Conservation (phyloP, 768 basidiomycete species). For the Butyriboletus loyo region DNA sequence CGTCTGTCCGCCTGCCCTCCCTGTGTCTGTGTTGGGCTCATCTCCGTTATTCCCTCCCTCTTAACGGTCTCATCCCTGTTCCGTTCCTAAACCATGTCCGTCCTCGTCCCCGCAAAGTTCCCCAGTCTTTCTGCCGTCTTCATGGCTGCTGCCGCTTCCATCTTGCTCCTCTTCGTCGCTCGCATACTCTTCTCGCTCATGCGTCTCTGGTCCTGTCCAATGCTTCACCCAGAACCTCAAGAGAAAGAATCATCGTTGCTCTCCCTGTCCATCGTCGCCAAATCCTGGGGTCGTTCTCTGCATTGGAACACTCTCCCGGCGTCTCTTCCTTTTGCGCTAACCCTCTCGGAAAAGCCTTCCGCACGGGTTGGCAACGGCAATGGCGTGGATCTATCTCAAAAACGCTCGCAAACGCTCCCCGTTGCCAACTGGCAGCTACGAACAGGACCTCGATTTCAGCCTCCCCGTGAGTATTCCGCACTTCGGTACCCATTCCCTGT, state of each 20-base stretch:
- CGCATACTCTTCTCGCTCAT: constrained; percentile 27
- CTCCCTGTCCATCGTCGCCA: not conserved
- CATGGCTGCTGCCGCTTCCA: constrained; percentile 30
- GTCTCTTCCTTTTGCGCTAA: constrained; percentile 27
- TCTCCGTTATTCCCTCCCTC: constrained; percentile 21
- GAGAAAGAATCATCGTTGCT: constrained; percentile 15
- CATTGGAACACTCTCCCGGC: constrained; percentile 27
- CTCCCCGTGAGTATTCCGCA: constrained; percentile 27
- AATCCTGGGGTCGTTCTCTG: constrained; percentile 20
- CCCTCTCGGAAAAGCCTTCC: constrained; percentile 20
- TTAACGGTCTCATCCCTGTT: constrained; percentile 14
- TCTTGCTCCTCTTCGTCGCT: constrained; percentile 29
- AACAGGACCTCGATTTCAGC: constrained; percentile 27
- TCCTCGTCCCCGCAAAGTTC: constrained; percentile 30
- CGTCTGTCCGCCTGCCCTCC: constrained; percentile 6
- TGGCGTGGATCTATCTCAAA: constrained; percentile 4
- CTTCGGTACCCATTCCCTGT: not conserved
- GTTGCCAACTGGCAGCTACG: constrained; percentile 23
- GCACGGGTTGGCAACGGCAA: constrained; percentile 7
- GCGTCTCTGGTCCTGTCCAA: constrained; percentile 28
- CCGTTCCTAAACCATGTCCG: constrained; percentile 22
- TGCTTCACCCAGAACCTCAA: constrained; percentile 4
- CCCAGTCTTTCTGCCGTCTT: constrained; percentile 30
- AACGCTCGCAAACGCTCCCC: constrained; percentile 14
- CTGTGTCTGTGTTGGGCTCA: constrained; percentile 20